Evolutionary conservation across 805 yeast genomes (phyloP).

Genomic region (Allodekkera sacchari): DNA sequence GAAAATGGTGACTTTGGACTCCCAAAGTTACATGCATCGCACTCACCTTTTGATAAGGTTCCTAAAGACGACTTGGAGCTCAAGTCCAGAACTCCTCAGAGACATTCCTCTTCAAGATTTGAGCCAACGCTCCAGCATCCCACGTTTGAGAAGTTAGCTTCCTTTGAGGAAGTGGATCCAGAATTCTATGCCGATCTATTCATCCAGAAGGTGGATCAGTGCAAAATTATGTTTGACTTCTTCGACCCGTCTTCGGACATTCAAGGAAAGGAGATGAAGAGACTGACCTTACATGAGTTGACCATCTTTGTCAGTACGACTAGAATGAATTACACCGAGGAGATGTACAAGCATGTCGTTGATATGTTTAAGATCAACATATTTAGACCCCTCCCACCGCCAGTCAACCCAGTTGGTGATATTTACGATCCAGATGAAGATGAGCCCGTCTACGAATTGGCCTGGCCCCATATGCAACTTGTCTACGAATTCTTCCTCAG

Average conservation of each 20-base stretch:
- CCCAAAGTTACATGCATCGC: constrained; percentile 23
- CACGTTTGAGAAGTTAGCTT: constrained; percentile 66
- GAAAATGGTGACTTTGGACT: constrained; percentile 17
- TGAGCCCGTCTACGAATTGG: constrained; percentile 91
- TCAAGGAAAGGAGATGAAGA: constrained; percentile 86
- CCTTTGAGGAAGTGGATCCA: constrained; percentile 74
- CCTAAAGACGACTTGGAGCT: constrained; percentile 72
- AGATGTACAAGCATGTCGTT: constrained; percentile 81
- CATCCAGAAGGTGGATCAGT: constrained; percentile 84
- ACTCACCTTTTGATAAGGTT: constrained; percentile 23
- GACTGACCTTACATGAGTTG: constrained; percentile 80
- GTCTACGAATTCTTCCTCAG: constrained; percentile 91
- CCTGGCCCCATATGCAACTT: constrained; percentile 99
- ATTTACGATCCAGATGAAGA: constrained; percentile 97
- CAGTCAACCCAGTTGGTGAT: constrained; percentile 95
- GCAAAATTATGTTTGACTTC: constrained; percentile 90
- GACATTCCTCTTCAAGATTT: constrained; percentile 88
- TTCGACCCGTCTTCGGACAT: constrained; percentile 88
- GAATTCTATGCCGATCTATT: constrained; percentile 76
- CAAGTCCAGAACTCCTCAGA: constrained; percentile 62
- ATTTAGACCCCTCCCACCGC: constrained; percentile 96
- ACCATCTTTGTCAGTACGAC: constrained; percentile 80
- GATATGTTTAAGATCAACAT: constrained; percentile 83
- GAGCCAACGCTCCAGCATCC: constrained; percentile 66
- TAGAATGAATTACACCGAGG: constrained; percentile 80